These are phyloP conservation scores for Diaporthe batatas DNA, from an alignment of 2,329 filamentous ascomycete genomes.

Conservation along the genomic window DNA sequence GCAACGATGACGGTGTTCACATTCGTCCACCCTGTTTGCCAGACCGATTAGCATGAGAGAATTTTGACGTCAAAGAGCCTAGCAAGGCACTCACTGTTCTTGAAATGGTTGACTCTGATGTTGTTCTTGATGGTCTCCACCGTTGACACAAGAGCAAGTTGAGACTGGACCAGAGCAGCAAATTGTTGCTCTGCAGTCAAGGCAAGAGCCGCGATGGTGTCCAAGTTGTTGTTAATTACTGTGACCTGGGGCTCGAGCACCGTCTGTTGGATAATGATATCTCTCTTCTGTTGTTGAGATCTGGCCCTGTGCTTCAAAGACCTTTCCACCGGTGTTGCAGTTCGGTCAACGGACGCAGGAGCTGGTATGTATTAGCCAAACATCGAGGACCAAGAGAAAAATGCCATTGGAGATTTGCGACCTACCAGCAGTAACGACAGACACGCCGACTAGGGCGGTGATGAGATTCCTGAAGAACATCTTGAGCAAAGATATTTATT, in stretches of 20 bases:
- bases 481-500: slow-evolving; percentile 24
- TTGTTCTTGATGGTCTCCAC: slow-evolving; percentile 58
- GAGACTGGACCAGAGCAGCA: slow-evolving; percentile 53
- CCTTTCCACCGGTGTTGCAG: slow-evolving; percentile 40
- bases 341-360: slow-evolving; percentile 45
- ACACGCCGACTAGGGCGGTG: slow-evolving; percentile 49
- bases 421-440: slow-evolving; percentile 49
- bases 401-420: no score
- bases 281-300: slow-evolving; percentile 46
- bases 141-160: slow-evolving; percentile 53
- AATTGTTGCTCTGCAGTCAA: slow-evolving; percentile 54
- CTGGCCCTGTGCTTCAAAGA: slow-evolving; percentile 46
- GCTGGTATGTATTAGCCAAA: slow-evolving; percentile 44
- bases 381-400: neutral
- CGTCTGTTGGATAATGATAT: slow-evolving; percentile 52
- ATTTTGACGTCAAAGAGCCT: neutral
- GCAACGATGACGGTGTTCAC: slow-evolving; percentile 56
- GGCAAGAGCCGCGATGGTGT: slow-evolving; percentile 51
- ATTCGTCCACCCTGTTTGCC: neutral
- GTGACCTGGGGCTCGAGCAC: slow-evolving; percentile 49
- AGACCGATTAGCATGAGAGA: neutral
- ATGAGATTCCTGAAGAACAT: slow-evolving; percentile 49
- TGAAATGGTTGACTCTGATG: slow-evolving; percentile 58
- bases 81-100: slow-evolving; percentile 42
- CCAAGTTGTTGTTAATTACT: slow-evolving; percentile 54